Percentiles rank a stretch among this genome's conserved stretches.
Evolutionary conservation across 1,284 basidiomycete genomes (phyloP).

Genomic region (Malassezia yamatoensis): DNA sequence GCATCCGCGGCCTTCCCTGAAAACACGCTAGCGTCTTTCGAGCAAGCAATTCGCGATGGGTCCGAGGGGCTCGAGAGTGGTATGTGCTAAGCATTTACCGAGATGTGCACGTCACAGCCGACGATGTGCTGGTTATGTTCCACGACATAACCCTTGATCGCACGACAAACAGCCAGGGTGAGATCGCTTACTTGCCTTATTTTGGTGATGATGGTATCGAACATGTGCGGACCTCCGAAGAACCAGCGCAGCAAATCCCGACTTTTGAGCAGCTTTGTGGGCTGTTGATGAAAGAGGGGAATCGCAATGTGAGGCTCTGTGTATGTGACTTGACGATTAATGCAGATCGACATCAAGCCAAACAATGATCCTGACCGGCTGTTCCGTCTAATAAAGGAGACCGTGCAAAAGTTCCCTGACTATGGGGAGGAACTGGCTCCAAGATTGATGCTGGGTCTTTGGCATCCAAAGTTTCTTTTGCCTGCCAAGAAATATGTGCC

Average conservation of each 20-base stretch:
- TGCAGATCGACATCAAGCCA: slow-evolving; percentile 72
- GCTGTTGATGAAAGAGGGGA: slow-evolving; percentile 39
- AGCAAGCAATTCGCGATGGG: slow-evolving; percentile 41
- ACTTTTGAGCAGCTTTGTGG: slow-evolving; percentile 41
- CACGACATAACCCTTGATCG: slow-evolving; percentile 66
- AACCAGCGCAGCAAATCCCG: slow-evolving; percentile 55
- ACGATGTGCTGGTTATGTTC: slow-evolving; percentile 85
- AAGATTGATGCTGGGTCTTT: slow-evolving; percentile 68
- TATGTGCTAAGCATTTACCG: slow-evolving; percentile 31
- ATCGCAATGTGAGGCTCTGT: slow-evolving; percentile 45
- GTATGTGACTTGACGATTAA: slow-evolving; percentile 50
- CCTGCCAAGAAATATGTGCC: slow-evolving; percentile 68
- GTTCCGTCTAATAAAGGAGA: slow-evolving; percentile 70
- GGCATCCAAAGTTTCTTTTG: slow-evolving; percentile 75
- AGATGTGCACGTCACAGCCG: slow-evolving; percentile 92
- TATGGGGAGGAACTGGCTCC: slow-evolving; percentile 77
- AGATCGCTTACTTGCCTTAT: slow-evolving; percentile 52
- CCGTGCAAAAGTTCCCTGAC: slow-evolving; percentile 60
- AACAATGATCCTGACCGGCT: slow-evolving; percentile 80
- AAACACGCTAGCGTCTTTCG: slow-evolving; percentile 46
- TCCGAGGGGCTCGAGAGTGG: slow-evolving; percentile 45
- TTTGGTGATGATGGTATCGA: slow-evolving; percentile 59
- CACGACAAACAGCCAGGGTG: slow-evolving; percentile 55
- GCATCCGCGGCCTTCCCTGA: slow-evolving; percentile 46
- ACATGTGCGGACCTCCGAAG: slow-evolving; percentile 68